These are phyloP conservation scores for Penicillium turbatum DNA, from an alignment of 495 filamentous ascomycete species.

Conservation along the genomic window DNA sequence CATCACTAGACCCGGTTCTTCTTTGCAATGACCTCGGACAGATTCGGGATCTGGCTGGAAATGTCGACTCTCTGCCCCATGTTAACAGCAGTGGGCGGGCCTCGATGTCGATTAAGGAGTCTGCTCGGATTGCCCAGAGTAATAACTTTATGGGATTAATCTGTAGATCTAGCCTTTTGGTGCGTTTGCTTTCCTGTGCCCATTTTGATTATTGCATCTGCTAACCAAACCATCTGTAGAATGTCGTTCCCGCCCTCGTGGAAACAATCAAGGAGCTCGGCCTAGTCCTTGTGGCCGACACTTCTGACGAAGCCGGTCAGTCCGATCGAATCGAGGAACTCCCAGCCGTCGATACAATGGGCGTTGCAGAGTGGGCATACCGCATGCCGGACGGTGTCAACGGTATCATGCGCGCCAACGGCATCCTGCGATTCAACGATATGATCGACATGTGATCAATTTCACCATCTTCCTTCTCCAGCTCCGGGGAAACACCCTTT, in stretches of 20 bases:
- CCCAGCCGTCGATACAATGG: constrained; percentile 41
- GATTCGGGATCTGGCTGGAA: constrained; percentile 44
- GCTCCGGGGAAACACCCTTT: not conserved
- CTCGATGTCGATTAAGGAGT: constrained; percentile 86
- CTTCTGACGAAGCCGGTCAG: constrained; percentile 50
- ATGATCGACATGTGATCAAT: constrained; percentile 77
- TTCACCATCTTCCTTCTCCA: not conserved
- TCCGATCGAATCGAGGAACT: constrained; percentile 42
- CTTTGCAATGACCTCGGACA: constrained; percentile 86
- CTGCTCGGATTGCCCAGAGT: constrained; percentile 83
- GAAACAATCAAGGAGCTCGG: constrained; percentile 92
- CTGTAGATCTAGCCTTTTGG: constrained; percentile 79
- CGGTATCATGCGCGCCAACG: constrained; percentile 77
- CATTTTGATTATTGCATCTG: not conserved
- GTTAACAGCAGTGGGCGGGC: constrained; percentile 62
- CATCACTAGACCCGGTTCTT: constrained; percentile 73
- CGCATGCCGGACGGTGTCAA: constrained; percentile 69
- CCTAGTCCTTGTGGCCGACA: constrained; percentile 87
- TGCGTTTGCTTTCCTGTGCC: constrained; percentile 40
- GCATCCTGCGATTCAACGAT: constrained; percentile 87
- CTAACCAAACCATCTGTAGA: constrained; percentile 51
- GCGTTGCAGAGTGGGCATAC: constrained; percentile 41
- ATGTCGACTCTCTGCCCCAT: constrained; percentile 36
- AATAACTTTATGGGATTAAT: constrained; percentile 99
- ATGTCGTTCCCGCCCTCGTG: constrained; percentile 86